phyloP scores from a whole-genome alignment of 306 rosid species.

The Vachellia pachyceras region DNA sequence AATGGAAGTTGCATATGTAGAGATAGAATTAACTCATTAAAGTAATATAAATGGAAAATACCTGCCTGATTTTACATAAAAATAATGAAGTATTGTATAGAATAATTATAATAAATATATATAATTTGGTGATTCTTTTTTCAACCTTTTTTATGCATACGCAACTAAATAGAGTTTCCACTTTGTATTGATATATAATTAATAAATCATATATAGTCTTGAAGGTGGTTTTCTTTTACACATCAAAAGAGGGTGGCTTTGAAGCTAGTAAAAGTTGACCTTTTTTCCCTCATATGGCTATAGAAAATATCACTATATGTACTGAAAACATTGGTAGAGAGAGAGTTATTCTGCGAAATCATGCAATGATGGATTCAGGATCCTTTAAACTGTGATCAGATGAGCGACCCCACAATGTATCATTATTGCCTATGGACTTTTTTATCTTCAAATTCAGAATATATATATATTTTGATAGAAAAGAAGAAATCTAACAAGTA shows the following conservation, averaged over 20 bases:
- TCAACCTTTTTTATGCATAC: too few relatives aligned
- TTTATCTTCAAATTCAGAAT: conserved; percentile 47
- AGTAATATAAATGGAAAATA: too few relatives aligned
- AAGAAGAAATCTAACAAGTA: conserved; percentile 43
- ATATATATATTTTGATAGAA: neutral
- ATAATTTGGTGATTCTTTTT: too few relatives aligned
- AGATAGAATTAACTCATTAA: too few relatives aligned
- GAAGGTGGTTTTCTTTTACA: conserved; percentile 33
- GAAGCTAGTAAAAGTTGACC: conserved; percentile 46
- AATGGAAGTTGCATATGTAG: too few relatives aligned
- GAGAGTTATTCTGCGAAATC: conserved; percentile 47
- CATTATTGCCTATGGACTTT: conserved; percentile 56
- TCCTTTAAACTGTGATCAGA: conserved; percentile 37
- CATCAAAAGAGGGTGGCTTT: conserved; percentile 40
- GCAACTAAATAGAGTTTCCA: too few relatives aligned
- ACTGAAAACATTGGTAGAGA: conserved; percentile 24
- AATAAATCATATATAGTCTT: neutral
- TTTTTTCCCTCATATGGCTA: conserved; percentile 34
- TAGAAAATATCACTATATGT: conserved; percentile 45
- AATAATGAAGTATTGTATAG: too few relatives aligned
- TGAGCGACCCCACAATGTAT: conserved; percentile 57
- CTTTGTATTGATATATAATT: too few relatives aligned
- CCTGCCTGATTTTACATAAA: too few relatives aligned
- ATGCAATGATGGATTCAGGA: conserved; percentile 59
- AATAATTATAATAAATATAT: too few relatives aligned